Evolutionary conservation across 1,284 basidiomycete genomes (phyloP).

Genomic region (Neotropicomus parvogracilis): DNA sequence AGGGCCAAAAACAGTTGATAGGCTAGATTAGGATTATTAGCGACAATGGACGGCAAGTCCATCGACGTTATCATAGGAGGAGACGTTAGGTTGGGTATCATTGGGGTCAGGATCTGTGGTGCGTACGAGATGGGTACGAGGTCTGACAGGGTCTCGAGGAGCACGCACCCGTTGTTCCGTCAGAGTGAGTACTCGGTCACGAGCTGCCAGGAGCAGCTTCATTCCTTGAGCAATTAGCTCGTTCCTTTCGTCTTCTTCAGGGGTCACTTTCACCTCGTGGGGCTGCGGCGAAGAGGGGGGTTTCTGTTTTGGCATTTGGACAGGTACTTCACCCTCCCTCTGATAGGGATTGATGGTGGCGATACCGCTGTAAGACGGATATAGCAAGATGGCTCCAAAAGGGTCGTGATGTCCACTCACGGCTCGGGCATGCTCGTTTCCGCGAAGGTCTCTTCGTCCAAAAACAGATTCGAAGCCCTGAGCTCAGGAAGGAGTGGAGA

Average conservation of each 20-base stretch:
- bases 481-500: conserved; percentile 68
- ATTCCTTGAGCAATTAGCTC: conserved; percentile 50
- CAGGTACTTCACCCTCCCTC: conserved; percentile 1
- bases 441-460: conserved; percentile 56
- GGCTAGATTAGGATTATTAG: conserved; percentile 65
- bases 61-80: conserved; percentile 62
- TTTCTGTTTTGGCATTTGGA: conserved; percentile 17
- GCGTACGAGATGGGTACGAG: background rate
- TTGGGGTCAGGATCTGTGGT: conserved; percentile 35
- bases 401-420: conserved; percentile 17
- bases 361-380: conserved; percentile 19
- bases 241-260: conserved; percentile 38
- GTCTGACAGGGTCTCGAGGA: background rate
- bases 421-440: conserved; percentile 42
- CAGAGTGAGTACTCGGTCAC: conserved; percentile 65
- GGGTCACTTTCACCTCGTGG: conserved; percentile 23
- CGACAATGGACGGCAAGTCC: conserved; percentile 61
- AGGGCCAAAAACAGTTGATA: conserved; percentile 59
- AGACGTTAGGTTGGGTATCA: conserved; percentile 45
- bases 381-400: conserved; percentile 16
- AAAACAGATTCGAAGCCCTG: conserved; percentile 60
- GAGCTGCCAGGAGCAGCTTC: conserved; percentile 61
- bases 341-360: conserved; percentile 7
- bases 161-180: conserved; percentile 64
- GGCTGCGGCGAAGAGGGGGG: conserved; percentile 22